phyloP scores from a whole-genome alignment of 2,329 filamentous ascomycete species.

The Myotisia sp. region DNA sequence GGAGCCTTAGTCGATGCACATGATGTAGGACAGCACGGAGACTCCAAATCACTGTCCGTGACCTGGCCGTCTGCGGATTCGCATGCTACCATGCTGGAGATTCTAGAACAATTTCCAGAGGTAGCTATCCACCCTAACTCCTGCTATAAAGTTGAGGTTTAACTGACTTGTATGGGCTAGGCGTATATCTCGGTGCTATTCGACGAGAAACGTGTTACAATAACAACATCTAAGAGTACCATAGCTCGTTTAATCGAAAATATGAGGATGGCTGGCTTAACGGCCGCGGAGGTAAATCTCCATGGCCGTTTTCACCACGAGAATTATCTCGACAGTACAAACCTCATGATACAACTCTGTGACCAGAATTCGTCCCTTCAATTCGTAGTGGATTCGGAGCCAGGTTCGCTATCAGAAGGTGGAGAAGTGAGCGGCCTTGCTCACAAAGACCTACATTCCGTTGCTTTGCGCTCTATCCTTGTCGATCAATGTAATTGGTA shows the following conservation, averaged over 20 bases:
- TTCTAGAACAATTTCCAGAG: slow-evolving; percentile 13
- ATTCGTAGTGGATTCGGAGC: slow-evolving; percentile 19
- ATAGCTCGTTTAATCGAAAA: slow-evolving; percentile 12
- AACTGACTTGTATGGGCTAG: slow-evolving; percentile 10
- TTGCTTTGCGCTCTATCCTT: slow-evolving; percentile 23
- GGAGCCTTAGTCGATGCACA: slow-evolving; percentile 26
- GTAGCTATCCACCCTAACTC: slow-evolving; percentile 5
- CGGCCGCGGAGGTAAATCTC: slow-evolving; percentile 19
- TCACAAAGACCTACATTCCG: slow-evolving; percentile 18
- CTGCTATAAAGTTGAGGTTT: no score
- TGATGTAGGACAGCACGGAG: slow-evolving; percentile 16
- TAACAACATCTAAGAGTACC: slow-evolving; percentile 18
- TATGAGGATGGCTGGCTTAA: slow-evolving; percentile 18
- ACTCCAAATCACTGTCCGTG: slow-evolving; percentile 16
- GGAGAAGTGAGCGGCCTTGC: slow-evolving; percentile 11
- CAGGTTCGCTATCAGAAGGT: slow-evolving; percentile 15
- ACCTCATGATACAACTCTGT: slow-evolving; percentile 17
- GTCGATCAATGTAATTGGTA: slow-evolving; percentile 25
- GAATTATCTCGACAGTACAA: slow-evolving; percentile 10
- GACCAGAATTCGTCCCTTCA: slow-evolving; percentile 18
- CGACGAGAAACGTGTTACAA: slow-evolving; percentile 26
- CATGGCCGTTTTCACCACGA: slow-evolving; percentile 22
- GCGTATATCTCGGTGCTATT: slow-evolving; percentile 27
- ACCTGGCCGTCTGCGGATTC: slow-evolving; percentile 1
- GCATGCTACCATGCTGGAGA: slow-evolving; percentile 13